A percentile compares a stretch with the other conserved stretches of the same genome.
These are phyloP conservation scores for Ramichloridium luteum DNA, from an alignment of 2,329 filamentous ascomycete species.

Conservation along the genomic window DNA sequence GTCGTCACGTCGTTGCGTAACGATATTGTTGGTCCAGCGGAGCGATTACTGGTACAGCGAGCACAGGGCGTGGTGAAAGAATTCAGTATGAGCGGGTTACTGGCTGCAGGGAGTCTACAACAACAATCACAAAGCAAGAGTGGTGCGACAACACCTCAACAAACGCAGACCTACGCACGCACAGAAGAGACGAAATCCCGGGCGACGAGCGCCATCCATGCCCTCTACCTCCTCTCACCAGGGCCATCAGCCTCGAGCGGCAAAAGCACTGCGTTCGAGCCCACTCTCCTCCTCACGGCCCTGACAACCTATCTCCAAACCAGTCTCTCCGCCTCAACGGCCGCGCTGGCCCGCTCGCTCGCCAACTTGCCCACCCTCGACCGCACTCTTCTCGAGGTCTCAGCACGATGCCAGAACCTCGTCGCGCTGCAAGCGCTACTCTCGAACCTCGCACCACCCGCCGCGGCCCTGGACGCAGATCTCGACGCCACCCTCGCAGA, in stretches of 20 bases:
- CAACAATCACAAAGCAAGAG: slow-evolving; percentile 7
- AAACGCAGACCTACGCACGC: slow-evolving; percentile 42
- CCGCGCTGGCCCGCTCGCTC: slow-evolving; percentile 61
- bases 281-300: slow-evolving; percentile 60
- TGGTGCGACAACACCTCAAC: slow-evolving; percentile 10
- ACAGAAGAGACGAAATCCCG: slow-evolving; percentile 63
- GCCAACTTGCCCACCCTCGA: slow-evolving; percentile 72
- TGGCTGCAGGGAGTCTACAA: slow-evolving; percentile 15
- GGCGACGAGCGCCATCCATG: slow-evolving; percentile 59
- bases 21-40: slow-evolving; percentile 56
- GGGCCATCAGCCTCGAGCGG: slow-evolving; percentile 35
- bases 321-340: slow-evolving; percentile 64
- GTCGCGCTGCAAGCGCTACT: slow-evolving; percentile 76
- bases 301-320: slow-evolving; percentile 75
- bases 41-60: slow-evolving; percentile 58
- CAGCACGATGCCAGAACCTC: slow-evolving; percentile 76
- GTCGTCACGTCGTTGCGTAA: slow-evolving; percentile 59
- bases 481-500: slow-evolving; percentile 23
- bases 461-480: slow-evolving; percentile 17
- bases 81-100: slow-evolving; percentile 58
- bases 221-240: slow-evolving; percentile 73
- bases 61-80: slow-evolving; percentile 72
- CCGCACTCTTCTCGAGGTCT: slow-evolving; percentile 67
- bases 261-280: slow-evolving; percentile 42
- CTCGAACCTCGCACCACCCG: slow-evolving; percentile 45